A percentile compares a stretch with the other conserved stretches of the same genome.
phyloP scores from a whole-genome alignment of 1,284 basidiomycete species.

The Trichosporon faecale region DNA sequence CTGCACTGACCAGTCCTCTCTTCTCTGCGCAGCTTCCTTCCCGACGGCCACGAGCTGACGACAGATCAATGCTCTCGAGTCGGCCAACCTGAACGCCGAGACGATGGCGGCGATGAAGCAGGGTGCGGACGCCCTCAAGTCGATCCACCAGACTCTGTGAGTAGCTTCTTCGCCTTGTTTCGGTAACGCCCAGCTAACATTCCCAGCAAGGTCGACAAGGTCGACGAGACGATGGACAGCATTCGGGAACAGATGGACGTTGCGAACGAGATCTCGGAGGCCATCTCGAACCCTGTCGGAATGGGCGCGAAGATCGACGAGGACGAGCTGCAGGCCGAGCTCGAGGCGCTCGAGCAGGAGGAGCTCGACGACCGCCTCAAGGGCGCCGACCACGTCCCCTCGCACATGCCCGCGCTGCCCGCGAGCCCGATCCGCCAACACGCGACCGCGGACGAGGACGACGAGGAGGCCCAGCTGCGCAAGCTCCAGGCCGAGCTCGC shows the following conservation, averaged over 20 bases:
- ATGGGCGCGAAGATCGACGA: conserved; percentile 70
- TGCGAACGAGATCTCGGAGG: conserved; percentile 92
- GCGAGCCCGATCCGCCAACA: conserved; percentile 34
- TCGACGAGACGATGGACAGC: conserved; percentile 85
- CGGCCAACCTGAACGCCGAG: conserved; percentile 97
- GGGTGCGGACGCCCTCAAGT: conserved; percentile 84
- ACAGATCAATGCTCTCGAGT: conserved; percentile 87
- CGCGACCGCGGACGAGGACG: conserved; percentile 64
- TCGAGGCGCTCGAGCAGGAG: conserved; percentile 89
- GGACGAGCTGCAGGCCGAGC: conserved; percentile 78
- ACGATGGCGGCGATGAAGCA: conserved; percentile 98
- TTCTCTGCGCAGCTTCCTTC: background rate
- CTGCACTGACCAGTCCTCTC: background rate
- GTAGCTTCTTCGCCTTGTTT: conserved; percentile 46
- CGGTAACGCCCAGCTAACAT: background rate
- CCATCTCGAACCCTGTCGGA: conserved; percentile 77
- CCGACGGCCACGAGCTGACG: background rate
- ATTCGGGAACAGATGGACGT: conserved; percentile 92
- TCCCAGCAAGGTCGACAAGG: conserved; percentile 78
- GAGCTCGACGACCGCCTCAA: conserved; percentile 81
- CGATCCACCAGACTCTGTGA: conserved; percentile 87
- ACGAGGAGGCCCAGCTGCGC: conserved; percentile 88
- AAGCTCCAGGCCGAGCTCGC: conserved; percentile 88
- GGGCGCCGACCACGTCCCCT: conserved; percentile 85
- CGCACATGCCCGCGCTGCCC: conserved; percentile 72